phyloP scores from a whole-genome alignment of 306 rosid species.

The Neltuma alba region DNA sequence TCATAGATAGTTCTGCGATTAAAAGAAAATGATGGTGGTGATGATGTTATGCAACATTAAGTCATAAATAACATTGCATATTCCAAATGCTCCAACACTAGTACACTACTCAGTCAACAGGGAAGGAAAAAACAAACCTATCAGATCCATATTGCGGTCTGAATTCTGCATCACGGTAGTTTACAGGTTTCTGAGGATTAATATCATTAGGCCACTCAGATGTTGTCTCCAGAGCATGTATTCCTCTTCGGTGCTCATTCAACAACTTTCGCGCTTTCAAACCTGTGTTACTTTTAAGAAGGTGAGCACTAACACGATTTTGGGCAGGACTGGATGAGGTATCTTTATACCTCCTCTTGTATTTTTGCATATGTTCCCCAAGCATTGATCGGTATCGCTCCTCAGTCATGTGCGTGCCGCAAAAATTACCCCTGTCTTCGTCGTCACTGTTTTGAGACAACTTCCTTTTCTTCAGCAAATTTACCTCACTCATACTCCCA shows the following conservation, averaged over 20 bases:
- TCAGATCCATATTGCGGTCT: conserved; percentile 42
- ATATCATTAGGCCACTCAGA: too few relatives aligned
- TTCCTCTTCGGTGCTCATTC: conserved; percentile 62
- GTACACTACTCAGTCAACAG: conserved; percentile 24
- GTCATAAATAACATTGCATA: conserved; percentile 2
- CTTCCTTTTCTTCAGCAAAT: conserved; percentile 61
- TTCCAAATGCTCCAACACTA: not conserved
- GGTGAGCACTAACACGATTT: conserved; percentile 48
- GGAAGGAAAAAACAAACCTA: conserved; percentile 59
- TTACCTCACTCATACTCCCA: conserved; percentile 60
- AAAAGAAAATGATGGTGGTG: too few relatives aligned
- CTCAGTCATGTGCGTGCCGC: conserved; percentile 62
- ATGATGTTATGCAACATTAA: not conserved
- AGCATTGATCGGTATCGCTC: conserved; percentile 88
- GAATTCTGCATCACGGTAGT: too few relatives aligned
- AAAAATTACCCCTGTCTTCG: conserved; percentile 63
- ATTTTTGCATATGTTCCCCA: conserved; percentile 88
- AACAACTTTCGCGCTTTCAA: conserved; percentile 61
- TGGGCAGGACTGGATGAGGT: too few relatives aligned
- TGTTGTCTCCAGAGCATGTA: conserved; percentile 57
- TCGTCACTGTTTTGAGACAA: conserved; percentile 65
- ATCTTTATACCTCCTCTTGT: too few relatives aligned
- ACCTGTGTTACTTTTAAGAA: conserved; percentile 50
- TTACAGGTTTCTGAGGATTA: too few relatives aligned
- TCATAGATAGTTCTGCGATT: conserved; percentile 73